phyloP scores from a whole-genome alignment of 1,284 basidiomycete genomes.

The Puccinia coronata region DNA sequence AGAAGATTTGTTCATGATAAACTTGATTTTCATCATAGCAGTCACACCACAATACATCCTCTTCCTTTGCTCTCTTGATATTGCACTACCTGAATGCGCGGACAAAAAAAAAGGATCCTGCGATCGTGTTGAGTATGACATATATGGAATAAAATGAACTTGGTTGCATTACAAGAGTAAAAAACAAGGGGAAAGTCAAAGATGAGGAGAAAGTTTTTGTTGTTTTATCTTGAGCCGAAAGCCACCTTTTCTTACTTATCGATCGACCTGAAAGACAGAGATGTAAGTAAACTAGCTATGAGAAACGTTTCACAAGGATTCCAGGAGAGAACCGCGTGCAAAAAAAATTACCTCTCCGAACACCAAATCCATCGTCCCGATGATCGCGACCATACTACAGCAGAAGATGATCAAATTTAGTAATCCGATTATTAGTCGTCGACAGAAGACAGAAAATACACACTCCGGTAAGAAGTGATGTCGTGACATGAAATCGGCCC shows the following conservation, averaged over 20 bases:
- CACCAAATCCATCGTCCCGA: slow-evolving; percentile 49
- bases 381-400: slow-evolving; percentile 47
- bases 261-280: neutral
- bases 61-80: too few relatives aligned
- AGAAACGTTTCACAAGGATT: too few relatives aligned
- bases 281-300: neutral
- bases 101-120: too few relatives aligned
- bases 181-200: neutral
- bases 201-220: neutral
- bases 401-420: too few relatives aligned
- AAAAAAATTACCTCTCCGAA: slow-evolving; percentile 45
- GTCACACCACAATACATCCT: too few relatives aligned
- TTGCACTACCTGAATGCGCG: too few relatives aligned
- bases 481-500: slow-evolving; percentile 91
- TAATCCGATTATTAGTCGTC: too few relatives aligned
- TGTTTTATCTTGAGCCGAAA: neutral
- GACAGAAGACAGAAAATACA: neutral
- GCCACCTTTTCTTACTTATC: neutral
- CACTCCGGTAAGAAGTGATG: slow-evolving; percentile 50
- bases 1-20: too few relatives aligned
- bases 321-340: too few relatives aligned
- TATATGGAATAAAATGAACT: neutral
- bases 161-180: slow-evolving; percentile 2
- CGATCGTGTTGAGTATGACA: too few relatives aligned
- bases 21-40: too few relatives aligned